Percentiles rank a stretch among this genome's conserved stretches.
phyloP scores from a whole-genome alignment of 345 rosid genomes.

The Combretum micranthum region DNA sequence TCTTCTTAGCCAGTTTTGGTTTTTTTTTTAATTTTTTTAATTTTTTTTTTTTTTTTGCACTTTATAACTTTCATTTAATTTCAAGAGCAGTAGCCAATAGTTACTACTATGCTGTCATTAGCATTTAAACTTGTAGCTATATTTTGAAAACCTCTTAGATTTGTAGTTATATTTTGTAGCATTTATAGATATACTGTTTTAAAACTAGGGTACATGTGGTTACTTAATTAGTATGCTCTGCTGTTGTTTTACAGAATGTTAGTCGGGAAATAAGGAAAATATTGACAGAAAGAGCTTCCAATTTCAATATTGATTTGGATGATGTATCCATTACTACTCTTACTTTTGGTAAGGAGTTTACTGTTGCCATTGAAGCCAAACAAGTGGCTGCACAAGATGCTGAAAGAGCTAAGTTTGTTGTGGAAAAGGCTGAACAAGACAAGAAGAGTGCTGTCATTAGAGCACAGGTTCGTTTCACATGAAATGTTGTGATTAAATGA shows the following conservation, averaged over 20 bases:
- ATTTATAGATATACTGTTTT: too few relatives aligned
- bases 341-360: conserved; percentile 90
- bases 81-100: too few relatives aligned
- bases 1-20: too few relatives aligned
- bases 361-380: conserved; percentile 92
- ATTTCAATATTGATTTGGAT: conserved; percentile 75
- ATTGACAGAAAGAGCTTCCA: conserved; percentile 69
- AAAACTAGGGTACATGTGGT: too few relatives aligned
- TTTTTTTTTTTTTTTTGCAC: too few relatives aligned
- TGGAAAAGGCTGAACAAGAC: conserved; percentile 94
- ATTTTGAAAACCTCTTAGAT: too few relatives aligned
- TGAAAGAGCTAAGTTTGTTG: conserved; percentile 85
- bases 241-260: conserved; percentile 34
- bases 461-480: conserved; percentile 53
- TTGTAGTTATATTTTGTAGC: too few relatives aligned
- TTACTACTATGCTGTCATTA: too few relatives aligned
- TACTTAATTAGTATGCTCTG: too few relatives aligned
- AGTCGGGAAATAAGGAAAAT: conserved; percentile 88
- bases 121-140: too few relatives aligned
- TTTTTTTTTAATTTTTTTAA: too few relatives aligned
- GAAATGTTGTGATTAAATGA: background rate
- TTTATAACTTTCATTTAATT: too few relatives aligned
- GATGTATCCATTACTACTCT: conserved; percentile 92
- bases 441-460: conserved; percentile 87
- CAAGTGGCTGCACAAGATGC: conserved; percentile 99